Evolutionary conservation across 345 rosid genomes (phyloP), one percentile per base, ranked within the genome.

Genomic region (Lagerstroemia speciosa): DNA sequence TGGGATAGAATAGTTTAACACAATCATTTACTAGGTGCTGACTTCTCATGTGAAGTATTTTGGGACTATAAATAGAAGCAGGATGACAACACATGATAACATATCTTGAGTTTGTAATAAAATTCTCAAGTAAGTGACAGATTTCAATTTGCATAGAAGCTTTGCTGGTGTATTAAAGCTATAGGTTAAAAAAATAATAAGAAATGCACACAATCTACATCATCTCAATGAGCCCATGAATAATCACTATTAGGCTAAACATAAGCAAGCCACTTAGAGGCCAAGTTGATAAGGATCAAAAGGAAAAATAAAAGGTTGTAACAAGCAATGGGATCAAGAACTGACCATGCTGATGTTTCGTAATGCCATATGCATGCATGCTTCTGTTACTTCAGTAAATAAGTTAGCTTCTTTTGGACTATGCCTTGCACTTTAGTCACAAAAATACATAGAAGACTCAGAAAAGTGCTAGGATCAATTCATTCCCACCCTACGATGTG

Each of bases 311-410:
- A 58, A 22, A 41, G 67, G 60, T 7, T 64, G 24, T 9, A 60
- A 65, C 60, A 20, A 58, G 34, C 63, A 27, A 58, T 0, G 17
- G 63, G 29, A 58, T 30, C 30, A 64, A 55, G 64, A 31, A 77
- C 76, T 82, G 53, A 91, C 99, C 99, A 82, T 94, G 98, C 16
- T 97, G 93, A 83, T 94, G 99, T 72, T 81, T 77, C 15, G 97
- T 88, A 69, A 94, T 87, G 67, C 99, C 97, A 73, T 91, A 94
- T 43, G 99, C 85, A 80, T 86, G 83, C 34, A 94, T 91, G 76
- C 98, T 79, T 91, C 97, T 8, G 95, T 84, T 69, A 91, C 78
- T 73, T 94, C 99, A 72, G 93, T 78, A 76, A 84, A 94, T 62
- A 94, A 85, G 82, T 80, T 85, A 5, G 85, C 83, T 76, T 89